phyloP scores from a whole-genome alignment of 1,284 basidiomycete genomes.

The Ustilago xerochloae region DNA sequence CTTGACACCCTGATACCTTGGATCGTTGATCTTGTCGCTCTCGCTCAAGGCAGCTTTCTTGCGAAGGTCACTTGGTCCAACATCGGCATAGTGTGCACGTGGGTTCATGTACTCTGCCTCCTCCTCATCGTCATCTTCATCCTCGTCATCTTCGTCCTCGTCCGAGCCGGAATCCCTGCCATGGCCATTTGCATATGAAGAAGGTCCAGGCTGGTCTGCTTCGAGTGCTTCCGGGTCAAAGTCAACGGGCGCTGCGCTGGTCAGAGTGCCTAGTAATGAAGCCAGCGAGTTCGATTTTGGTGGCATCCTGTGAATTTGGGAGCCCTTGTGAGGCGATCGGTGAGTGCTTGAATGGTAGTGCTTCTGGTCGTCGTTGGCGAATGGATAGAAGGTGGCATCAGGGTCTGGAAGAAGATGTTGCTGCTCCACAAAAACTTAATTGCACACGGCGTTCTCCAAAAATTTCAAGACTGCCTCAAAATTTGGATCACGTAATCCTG shows the following conservation, averaged over 20 bases:
- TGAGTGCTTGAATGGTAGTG: not conserved
- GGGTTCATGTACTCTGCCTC: slow-evolving; percentile 37
- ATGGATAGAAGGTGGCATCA: too few relatives aligned
- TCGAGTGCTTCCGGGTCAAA: slow-evolving; percentile 48
- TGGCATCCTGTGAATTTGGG: slow-evolving; percentile 24
- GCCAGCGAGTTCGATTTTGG: slow-evolving; percentile 31
- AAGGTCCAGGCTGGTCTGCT: slow-evolving; percentile 22
- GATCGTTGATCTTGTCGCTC: slow-evolving; percentile 39
- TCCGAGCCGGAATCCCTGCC: slow-evolving; percentile 10
- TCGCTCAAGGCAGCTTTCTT: slow-evolving; percentile 54
- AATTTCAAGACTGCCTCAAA: slow-evolving; percentile 7
- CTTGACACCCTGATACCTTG: slow-evolving; percentile 52
- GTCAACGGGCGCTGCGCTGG: slow-evolving; percentile 41
- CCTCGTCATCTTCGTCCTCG: slow-evolving; percentile 22
- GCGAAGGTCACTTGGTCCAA: slow-evolving; percentile 50
- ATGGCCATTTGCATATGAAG: slow-evolving; percentile 10
- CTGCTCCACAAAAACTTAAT: slow-evolving; percentile 18
- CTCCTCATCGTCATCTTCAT: slow-evolving; percentile 20
- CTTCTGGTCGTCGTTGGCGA: too few relatives aligned
- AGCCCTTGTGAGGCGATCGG: too few relatives aligned
- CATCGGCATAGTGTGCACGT: slow-evolving; percentile 55
- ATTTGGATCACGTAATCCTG: slow-evolving; percentile 41
- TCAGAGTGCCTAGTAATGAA: slow-evolving; percentile 36
- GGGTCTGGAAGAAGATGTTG: not conserved
- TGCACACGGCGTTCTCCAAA: slow-evolving; percentile 12